Base-by-base conservation (phyloP, 2,329 filamentous ascomycete genomes). In the Aspergillus novofumigatus region DNA sequence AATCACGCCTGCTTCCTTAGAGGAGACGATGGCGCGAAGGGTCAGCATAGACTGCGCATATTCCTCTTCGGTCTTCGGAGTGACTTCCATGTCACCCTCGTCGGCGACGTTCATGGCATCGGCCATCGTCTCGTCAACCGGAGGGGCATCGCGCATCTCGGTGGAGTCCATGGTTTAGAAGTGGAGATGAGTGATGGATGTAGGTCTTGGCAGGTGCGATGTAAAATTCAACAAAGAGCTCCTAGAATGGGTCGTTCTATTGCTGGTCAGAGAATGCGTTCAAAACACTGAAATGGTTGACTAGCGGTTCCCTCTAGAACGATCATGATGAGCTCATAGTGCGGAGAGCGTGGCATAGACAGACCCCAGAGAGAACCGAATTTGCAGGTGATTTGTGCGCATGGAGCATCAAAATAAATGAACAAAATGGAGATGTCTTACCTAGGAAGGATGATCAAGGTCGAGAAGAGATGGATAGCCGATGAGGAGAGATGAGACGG, bases 1-100 rank as follows among this genome's bases (percentile, higher is more conserved):
- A 77, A 99, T 97, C 69, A 99, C 92, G 72, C 94, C 94, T 59
- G 94, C 94, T 79, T 99, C 94, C 81, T 97, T 97, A 75, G 94
- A 97, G 35, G 94, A 97, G 65, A 99, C 94, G 73, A 99, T 97
- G 67, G 94, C 94, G 74, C 94, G 90, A 62, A 99, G 86, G 60
- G 94, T 99, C 69, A 99, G 83, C 77, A 95, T 90, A 53, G 92
- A 87, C 74, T 92, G 86, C 52, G 91, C 92, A 73, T 99, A 99
- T 77, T 99, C 94, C 74, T 97, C 92, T 68, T 99, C 94, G 58
- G 93, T 96, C 80, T 93, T 94, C 69, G 91, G 93, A 59, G 85
- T 84, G 61, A 85, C 84, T 67, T 93, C 91, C 65, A 90, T 89
- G 66, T 94, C 89, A 51, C 70, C 73, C 52, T 76, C 80, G 57